Base-by-base conservation (phyloP, 495 filamentous ascomycete species). In the Amorphotheca resinae region DNA sequence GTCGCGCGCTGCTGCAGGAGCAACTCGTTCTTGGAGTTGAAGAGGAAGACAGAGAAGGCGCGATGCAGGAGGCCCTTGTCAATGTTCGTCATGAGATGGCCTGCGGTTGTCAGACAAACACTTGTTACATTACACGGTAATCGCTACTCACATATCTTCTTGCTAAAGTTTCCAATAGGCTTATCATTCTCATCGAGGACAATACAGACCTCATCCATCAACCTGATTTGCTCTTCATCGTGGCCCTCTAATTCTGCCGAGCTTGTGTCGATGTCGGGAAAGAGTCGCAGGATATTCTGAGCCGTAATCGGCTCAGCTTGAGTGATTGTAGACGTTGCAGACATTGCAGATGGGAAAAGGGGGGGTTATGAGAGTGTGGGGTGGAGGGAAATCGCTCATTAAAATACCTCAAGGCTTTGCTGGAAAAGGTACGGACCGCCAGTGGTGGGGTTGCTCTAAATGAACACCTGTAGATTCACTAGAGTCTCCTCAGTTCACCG, bases 121-220 rank as follows among this genome's bases (percentile, higher is more conserved):
- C 14, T 5, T 1, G 20, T 34, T 30, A 45, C 33, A 42, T 41
- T 34, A 12, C 6, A 33, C 4, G 20, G 12, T 23, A 11, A n/a
- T 38, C 2, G 35, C 9, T 33, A 44, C 80, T 47, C 72, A 94
- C 91, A 99, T 44, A 84, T 70, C 73, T 96, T 99, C 76, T 99
- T 99, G 75, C 87, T 95, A 28, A 85, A 89, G 46, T 85, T 94
- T 34, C 93, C 91, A 59, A 99, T 95, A 2, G 91, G 93, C 40
- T 74, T 72, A 59, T 99, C 91, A 54, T 96, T 70, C 47, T 91
- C 79, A 57, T 96, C 91, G 35, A 87, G 60, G 12, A 99, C 91
- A 57, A 99, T 99, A 69, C 91, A 99, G 6, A 99, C 84, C 64
- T 99, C 91, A 47, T 99, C 93, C 91, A 99, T 99, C 52, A 99